Evolutionary conservation across 2,329 filamentous ascomycete genomes (phyloP), one percentile per base, ranked within the genome.

Genomic region (Onygenales sp.): DNA sequence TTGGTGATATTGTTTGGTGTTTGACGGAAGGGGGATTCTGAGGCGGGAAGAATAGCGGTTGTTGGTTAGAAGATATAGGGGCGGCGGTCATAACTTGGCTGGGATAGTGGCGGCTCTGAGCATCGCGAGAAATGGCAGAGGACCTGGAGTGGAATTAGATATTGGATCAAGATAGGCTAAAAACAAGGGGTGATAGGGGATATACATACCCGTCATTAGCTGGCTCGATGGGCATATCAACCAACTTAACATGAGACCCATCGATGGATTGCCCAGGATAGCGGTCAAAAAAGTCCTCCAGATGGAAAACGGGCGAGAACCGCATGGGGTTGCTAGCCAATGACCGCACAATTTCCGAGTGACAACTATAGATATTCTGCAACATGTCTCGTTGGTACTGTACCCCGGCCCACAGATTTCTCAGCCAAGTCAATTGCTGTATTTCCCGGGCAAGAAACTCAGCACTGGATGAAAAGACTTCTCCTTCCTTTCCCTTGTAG

Each of bases 231-330:
- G 78, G 68, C 1, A 86, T 78, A 60, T 92, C 87, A 1, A 80
- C 72, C 52, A 93, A 80, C 13, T 80, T 85, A 39, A 92, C 75
- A 62, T 90, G 87, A 1, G 86, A 83, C 1, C 86, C 82, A 61
- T 93, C 87, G 52, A 93, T 87, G 4, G 77, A 74, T 53, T 82
- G 77, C 1, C 83, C 85, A 0, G 82, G 83, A 17, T 95, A 95
- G 32, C 89, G 79, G 44, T 93, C 87, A 61, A 93, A 91, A 68
- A 94, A 94, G 64, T 93, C 87, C 58, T 93, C 88, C 11, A 91
- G 79, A 56, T 93, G 87, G 62, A 93, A 92, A 1, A 88, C 86
- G 0, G 87, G 85, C 0, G 84, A 84, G 59, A 88, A 89, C 8
- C 86, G 75, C 77, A 87, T 84, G 0, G 83, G 78, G 57, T 81